Evolutionary conservation across 1,139 yeast genomes (phyloP), one percentile per base, ranked within the genome.

Genomic region (Yamadazyma jaroonii): DNA sequence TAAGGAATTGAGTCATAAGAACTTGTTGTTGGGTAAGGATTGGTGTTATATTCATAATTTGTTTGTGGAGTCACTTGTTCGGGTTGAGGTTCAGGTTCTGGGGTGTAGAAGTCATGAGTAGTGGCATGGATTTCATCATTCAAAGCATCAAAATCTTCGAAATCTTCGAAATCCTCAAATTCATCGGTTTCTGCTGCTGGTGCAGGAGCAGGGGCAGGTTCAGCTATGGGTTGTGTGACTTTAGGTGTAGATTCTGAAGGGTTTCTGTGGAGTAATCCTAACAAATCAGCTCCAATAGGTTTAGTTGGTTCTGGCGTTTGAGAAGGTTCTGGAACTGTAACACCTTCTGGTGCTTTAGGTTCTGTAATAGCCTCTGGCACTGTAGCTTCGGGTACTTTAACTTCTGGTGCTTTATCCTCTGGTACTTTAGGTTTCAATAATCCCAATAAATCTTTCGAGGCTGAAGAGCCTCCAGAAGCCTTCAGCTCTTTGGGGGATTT

Each of bases 161-260:
- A 61, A 37, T 65, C 64, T 32, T 64, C 69, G 43, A 67, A 67
- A 40, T 66, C 63, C 27, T 67, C 72, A 12, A 27, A 42, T 23
- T 41, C 56, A 21, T 44, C 46, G 27, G n/a, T n/a, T n/a, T n/a
- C n/a, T n/a, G n/a, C n/a, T n/a, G n/a, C n/a, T n/a, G n/a, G n/a
- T n/a, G n/a, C n/a, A n/a, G n/a, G n/a, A n/a, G n/a, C n/a, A n/a
- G n/a, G n/a, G n/a, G n/a, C n/a, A n/a, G n/a, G n/a, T n/a, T n/a
- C 20, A 17, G 20, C 20, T 17, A 6, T 4, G 6, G 20, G 20
- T 17, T 17, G 20, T 17, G 13, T 6, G 17, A 22, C 20, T 21
- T 3, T 12, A 4, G 15, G 15, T 17, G 22, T 15, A 4, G 10
- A 4, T 17, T 17, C 22, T 11, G 22, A 12, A 8, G 29, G 45